A percentile compares a stretch with the other conserved stretches of the same genome.
Conservation (phyloP, 169 alveolate genomes). For the Amoebophrya sp. region DNA sequence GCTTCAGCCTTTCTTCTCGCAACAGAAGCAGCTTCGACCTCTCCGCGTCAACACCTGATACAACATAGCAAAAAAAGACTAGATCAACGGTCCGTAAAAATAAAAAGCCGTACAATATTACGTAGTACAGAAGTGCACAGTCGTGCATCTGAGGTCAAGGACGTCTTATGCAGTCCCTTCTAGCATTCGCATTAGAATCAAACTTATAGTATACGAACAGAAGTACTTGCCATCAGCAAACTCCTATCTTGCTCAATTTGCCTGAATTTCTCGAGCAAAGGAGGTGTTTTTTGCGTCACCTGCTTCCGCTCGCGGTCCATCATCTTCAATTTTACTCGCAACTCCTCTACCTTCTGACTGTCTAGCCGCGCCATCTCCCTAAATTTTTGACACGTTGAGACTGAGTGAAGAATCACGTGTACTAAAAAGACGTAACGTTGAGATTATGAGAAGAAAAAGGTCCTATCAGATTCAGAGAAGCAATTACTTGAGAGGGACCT, state of each 20-base stretch:
- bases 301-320: neutral
- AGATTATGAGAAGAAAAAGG: too few relatives aligned
- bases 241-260: neutral
- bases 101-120: too few relatives aligned
- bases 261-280: neutral
- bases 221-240: constrained; percentile 5
- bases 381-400: neutral
- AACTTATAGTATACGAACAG: neutral
- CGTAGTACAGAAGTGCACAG: too few relatives aligned
- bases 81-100: too few relatives aligned
- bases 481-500: too few relatives aligned
- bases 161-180: neutral
- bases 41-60: neutral
- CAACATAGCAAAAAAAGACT: too few relatives aligned
- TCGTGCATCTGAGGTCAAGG: too few relatives aligned
- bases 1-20: neutral
- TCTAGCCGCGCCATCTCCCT: neutral
- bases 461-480: too few relatives aligned
- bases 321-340: neutral
- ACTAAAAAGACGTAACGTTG: neutral
- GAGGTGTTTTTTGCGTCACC: neutral
- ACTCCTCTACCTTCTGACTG: neutral
- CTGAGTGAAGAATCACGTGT: too few relatives aligned
- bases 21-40: neutral
- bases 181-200: neutral